Evolutionary conservation across 305 asterid species (phyloP).

Genomic region (Striga hermonthica): DNA sequence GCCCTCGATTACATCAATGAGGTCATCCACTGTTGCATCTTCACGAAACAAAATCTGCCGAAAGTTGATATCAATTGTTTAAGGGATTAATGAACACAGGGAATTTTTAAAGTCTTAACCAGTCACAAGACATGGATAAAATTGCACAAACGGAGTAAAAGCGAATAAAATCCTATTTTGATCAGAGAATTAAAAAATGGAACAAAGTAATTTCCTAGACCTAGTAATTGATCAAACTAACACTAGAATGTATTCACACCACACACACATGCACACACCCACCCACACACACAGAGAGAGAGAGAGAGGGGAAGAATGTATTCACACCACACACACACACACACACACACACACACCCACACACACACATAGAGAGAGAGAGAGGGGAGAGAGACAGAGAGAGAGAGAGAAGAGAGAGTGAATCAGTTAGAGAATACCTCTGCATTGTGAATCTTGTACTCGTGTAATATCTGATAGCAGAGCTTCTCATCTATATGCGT

Average conservation of each 20-base stretch:
- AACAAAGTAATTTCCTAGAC: background rate
- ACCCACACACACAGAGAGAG: too few relatives aligned
- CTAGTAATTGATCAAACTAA: conserved; percentile 1
- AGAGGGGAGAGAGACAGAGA: conserved; percentile 7
- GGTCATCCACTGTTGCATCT: conserved; percentile 98
- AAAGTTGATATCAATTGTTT: conserved; percentile 22
- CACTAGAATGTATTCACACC: background rate
- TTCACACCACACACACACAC: background rate
- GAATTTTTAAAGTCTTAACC: background rate
- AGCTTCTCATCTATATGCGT: conserved; percentile 98
- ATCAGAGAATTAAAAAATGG: background rate
- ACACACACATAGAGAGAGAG: too few relatives aligned
- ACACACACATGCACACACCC: background rate
- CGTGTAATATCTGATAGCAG: conserved; percentile 92
- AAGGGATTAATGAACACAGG: too few relatives aligned
- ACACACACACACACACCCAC: background rate
- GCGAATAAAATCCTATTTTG: background rate
- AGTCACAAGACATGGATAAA: background rate
- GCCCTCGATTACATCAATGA: conserved; percentile 96
- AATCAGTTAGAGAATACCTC: conserved; percentile 54
- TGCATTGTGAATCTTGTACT: conserved; percentile 97
- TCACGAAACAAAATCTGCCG: conserved; percentile 86
- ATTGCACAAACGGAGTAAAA: background rate
- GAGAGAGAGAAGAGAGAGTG: conserved; percentile 7
- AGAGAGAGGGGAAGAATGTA: too few relatives aligned